Evolutionary conservation across 345 rosid species (phyloP).

Genomic region (Trapa incisa): DNA sequence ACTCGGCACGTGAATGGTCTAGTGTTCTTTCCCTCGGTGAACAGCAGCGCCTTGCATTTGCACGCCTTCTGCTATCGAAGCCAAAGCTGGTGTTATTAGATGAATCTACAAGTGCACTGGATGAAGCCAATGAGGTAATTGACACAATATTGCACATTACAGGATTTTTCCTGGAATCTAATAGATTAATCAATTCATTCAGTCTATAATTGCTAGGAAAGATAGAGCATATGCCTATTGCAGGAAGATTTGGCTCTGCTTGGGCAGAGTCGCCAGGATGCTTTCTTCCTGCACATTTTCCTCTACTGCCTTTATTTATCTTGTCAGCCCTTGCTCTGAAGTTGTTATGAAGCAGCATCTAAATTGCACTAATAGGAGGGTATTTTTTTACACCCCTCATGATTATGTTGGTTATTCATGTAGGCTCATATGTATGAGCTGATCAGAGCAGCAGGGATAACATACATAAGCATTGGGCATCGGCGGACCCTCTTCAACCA

Average conservation of each 20-base stretch:
- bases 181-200: not conserved
- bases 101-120: slow-evolving; percentile 91
- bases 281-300: no score
- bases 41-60: slow-evolving; percentile 93
- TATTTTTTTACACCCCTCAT: not conserved
- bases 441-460: slow-evolving; percentile 61
- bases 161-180: no score
- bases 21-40: slow-evolving; percentile 95
- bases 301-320: not conserved
- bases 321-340: not conserved
- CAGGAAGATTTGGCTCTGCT: no score
- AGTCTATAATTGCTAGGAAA: not conserved
- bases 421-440: slow-evolving; percentile 63
- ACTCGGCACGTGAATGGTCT: slow-evolving; percentile 69
- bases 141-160: not conserved
- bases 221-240: no score
- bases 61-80: slow-evolving; percentile 66
- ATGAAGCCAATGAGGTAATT: slow-evolving; percentile 81
- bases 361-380: not conserved
- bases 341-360: no score
- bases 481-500: slow-evolving; percentile 49
- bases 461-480: slow-evolving; percentile 82
- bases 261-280: no score
- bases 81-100: slow-evolving; percentile 77
- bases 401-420: slow-evolving; percentile 7